Percentiles rank a stretch among this genome's conserved stretches.
phyloP scores from a whole-genome alignment of 1,284 basidiomycete species.

The Ganoderma lucidum region DNA sequence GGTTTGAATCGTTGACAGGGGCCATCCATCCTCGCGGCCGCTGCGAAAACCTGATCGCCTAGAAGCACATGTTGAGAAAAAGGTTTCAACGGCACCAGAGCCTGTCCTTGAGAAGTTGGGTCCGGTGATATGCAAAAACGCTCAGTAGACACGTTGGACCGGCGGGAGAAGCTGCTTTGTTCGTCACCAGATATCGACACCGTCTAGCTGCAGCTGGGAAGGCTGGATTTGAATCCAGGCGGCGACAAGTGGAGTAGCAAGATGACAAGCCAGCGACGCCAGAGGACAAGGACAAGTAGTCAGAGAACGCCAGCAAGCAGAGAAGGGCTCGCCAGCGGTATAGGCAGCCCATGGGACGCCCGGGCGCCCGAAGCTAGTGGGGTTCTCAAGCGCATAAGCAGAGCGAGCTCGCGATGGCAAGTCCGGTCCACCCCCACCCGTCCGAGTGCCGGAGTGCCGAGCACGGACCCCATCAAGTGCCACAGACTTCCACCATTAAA shows the following conservation, averaged over 20 bases:
- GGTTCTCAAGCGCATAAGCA: neutral
- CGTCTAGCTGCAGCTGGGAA: neutral
- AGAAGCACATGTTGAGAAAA: neutral
- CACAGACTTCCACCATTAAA: neutral
- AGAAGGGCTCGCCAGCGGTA: neutral
- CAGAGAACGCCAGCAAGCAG: slow-evolving; percentile 5
- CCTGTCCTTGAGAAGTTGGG: neutral
- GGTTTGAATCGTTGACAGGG: slow-evolving; percentile 3
- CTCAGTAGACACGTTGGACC: neutral
- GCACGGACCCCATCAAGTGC: neutral
- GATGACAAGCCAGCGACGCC: neutral
- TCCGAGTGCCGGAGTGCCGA: slow-evolving; percentile 1
- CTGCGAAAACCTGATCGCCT: neutral
- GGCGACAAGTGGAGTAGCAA: neutral
- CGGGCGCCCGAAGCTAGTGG: neutral
- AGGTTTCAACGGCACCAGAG: neutral
- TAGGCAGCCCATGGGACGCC: neutral
- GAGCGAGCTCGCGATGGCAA: neutral
- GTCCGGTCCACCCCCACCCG: neutral
- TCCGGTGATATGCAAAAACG: neutral
- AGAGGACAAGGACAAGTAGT: neutral
- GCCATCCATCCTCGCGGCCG: neutral
- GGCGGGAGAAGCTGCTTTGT: neutral
- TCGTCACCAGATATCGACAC: neutral
- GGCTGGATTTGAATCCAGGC: neutral